phyloP scores from a whole-genome alignment of 2,329 filamentous ascomycete species.

The Colletotrichum zoysiae region DNA sequence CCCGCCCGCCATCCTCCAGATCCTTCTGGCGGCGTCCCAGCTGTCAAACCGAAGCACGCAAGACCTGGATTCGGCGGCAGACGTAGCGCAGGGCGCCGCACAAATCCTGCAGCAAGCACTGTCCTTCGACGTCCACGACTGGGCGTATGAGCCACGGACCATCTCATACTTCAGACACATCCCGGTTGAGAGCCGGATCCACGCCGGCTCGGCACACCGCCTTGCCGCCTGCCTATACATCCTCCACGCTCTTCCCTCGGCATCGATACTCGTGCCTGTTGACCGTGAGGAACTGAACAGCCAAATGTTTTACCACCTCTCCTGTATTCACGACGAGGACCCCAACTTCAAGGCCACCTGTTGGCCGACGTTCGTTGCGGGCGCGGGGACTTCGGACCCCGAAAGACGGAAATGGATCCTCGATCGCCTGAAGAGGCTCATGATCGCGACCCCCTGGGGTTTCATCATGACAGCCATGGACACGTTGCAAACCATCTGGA shows the following conservation, averaged over 20 bases:
- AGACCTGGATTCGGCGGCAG: conserved; percentile 47
- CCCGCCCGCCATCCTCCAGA: conserved; percentile 58
- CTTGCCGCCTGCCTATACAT: conserved; percentile 62
- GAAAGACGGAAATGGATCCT: conserved; percentile 62
- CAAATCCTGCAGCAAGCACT: conserved; percentile 54
- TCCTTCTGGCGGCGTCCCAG: conserved; percentile 58
- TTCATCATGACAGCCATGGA: conserved; percentile 62
- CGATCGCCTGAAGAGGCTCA: conserved; percentile 56
- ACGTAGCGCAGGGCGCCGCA: conserved; percentile 49
- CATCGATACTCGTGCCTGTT: conserved; percentile 48
- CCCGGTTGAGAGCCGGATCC: conserved; percentile 53
- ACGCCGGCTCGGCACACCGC: conserved; percentile 58
- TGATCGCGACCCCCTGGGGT: conserved; percentile 60
- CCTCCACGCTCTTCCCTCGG: conserved; percentile 53
- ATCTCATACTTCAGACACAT: conserved; percentile 52
- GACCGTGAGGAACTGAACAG: conserved; percentile 53
- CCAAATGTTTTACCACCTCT: conserved; percentile 62
- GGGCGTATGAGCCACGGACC: conserved; percentile 54
- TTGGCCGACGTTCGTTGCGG: conserved; percentile 69
- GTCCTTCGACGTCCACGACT: conserved; percentile 55
- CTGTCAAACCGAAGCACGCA: conserved; percentile 51
- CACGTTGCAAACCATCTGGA: conserved; percentile 60
- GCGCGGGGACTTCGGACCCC: conserved; percentile 61
- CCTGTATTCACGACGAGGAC: conserved; percentile 61
- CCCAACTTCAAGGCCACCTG: conserved; percentile 67